These are phyloP conservation scores for Serendipita indica DNA, from an alignment of 768 basidiomycete genomes.

Conservation along the genomic window DNA sequence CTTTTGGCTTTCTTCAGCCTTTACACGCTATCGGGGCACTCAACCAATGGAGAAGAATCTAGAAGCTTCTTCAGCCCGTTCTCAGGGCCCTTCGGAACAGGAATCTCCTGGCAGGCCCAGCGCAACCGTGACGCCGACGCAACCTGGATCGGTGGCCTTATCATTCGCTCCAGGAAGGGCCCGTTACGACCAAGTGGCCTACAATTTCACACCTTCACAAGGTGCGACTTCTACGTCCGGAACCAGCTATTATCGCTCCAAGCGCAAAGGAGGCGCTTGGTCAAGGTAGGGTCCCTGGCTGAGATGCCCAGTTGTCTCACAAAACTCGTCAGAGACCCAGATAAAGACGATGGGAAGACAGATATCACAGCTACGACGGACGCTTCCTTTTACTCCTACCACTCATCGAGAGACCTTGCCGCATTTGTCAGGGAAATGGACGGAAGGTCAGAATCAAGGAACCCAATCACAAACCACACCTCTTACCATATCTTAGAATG, in stretches of 20 bases:
- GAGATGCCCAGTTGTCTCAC: not conserved
- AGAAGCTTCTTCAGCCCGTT: too few species aligned
- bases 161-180: not conserved
- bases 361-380: not conserved
- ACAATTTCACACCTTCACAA: not conserved
- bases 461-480: not conserved
- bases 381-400: not conserved
- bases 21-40: too few species aligned
- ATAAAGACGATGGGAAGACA: not conserved
- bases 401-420: not conserved
- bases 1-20: too few species aligned
- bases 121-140: not conserved
- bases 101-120: not conserved
- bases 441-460: not conserved
- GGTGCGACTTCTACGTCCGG: not conserved
- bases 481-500: not conserved
- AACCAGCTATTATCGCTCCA: not conserved
- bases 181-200: constrained; percentile 3
- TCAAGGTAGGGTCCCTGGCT: not conserved
- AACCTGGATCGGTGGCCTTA: not conserved
- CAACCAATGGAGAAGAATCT: too few species aligned
- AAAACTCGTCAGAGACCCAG: not conserved
- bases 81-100: not conserved
- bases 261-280: too few species aligned
- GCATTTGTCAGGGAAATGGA: not conserved